A percentile compares a stretch with the other conserved stretches of the same genome.
These are phyloP conservation scores for Urostyla sp. DNA, from an alignment of 73 alveolate genomes.

Conservation along the genomic window DNA sequence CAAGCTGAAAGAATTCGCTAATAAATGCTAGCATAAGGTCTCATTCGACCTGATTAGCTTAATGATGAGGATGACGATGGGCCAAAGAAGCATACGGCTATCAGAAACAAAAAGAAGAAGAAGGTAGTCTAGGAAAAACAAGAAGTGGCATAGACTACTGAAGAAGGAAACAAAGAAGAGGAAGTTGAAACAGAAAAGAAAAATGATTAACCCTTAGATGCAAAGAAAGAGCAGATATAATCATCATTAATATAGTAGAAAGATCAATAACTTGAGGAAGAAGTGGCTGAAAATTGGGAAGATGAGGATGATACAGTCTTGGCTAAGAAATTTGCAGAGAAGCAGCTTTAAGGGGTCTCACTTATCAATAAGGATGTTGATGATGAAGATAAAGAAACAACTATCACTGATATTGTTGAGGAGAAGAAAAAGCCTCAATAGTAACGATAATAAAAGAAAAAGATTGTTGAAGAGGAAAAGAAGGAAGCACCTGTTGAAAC, in stretches of 20 bases:
- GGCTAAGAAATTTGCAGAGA: not conserved
- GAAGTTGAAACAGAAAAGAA: conserved; percentile 78
- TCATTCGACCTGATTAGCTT: conserved; percentile 16
- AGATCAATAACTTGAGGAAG: conserved; percentile 71
- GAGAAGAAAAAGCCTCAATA: conserved; percentile 14
- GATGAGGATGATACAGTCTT: conserved; percentile 27
- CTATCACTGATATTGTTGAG: not conserved
- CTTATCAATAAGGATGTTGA: conserved; percentile 22
- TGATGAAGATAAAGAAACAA: conserved; percentile 64
- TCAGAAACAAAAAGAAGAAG: conserved; percentile 69
- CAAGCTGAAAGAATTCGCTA: conserved; percentile 60
- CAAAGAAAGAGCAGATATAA: conserved; percentile 36
- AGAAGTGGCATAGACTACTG: conserved; percentile 19
- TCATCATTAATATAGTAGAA: conserved; percentile 20
- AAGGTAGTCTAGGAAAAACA: conserved; percentile 48
- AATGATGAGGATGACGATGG: conserved; percentile 56
- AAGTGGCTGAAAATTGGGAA: conserved; percentile 69
- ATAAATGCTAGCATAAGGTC: conserved; percentile 60
- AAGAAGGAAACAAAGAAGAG: conserved; percentile 69
- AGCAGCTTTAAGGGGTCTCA: conserved; percentile 28
- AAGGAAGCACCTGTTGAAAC: conserved; percentile 52
- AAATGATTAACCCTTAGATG: not conserved
- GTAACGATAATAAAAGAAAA: conserved; percentile 41
- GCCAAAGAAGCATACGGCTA: conserved; percentile 50
- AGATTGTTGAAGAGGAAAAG: conserved; percentile 33